Evolutionary conservation across 768 basidiomycete genomes (phyloP), one percentile per base, ranked within the genome.

Genomic region (Lentinula boryana): DNA sequence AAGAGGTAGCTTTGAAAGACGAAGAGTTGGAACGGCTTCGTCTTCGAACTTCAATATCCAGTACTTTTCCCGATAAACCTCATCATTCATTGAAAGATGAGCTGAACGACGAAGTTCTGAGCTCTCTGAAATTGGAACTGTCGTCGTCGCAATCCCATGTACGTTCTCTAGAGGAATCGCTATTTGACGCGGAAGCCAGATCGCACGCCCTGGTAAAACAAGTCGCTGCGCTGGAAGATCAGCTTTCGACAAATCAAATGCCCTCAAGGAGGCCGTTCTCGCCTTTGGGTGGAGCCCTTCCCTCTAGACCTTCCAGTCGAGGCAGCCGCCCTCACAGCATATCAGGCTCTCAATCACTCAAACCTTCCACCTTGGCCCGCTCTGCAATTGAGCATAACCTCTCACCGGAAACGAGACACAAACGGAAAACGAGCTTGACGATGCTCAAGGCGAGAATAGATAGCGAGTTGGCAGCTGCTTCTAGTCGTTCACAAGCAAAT

Each of bases 381-480:
- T 81, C 86, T 1, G 79, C 85, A 3, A 83, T 90, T 60, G 90
- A 92, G 62, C 81, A 84, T 32, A 82, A 80, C 55, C 78, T 94
- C 52, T 84, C 88, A 6, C 81, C 88, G 0, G 89, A 91, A 71
- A 87, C 88, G 38, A 77, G 83, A 32, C 91, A 93, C 72, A 93
- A 93, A 68, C 87, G 92, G 59, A 83, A 85, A 66, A 85, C 92
- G 66, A 91, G 89, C 72, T 72, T 95, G 65, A 85, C 87, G 72
- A 95, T 95, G 90, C 83, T 95, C 55, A 93, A 93, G 68, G 92
- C 91, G 21, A 85, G 93, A 48, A 95, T 95, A 66, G 90, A 93
- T 62, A 88, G 89, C 69, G 93, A 95, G 71, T 75, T 80, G 2
- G 73, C 73, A 23, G 64, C 65, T 35, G 67, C 56, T 18, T 31